These are phyloP conservation scores for Ziziphus jujuba DNA, from an alignment of 306 rosid genomes.

Conservation along the genomic window DNA sequence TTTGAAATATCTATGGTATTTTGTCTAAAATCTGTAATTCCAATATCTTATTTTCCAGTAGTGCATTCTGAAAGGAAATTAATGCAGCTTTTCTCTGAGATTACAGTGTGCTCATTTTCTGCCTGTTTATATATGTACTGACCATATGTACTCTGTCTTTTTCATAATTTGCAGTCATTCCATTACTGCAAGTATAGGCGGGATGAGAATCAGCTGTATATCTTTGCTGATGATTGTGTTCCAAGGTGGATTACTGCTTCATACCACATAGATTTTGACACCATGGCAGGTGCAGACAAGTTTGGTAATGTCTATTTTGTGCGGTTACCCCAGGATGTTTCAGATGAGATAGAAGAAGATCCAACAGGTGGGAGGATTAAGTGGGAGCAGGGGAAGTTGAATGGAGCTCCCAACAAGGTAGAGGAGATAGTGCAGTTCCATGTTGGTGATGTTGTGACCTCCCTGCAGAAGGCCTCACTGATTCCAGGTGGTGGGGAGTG, in stretches of 20 bases:
- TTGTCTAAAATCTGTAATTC: background rate
- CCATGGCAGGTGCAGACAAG: slow-evolving; percentile 99
- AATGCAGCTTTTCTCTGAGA: too few species aligned
- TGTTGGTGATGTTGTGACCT: slow-evolving; percentile 76
- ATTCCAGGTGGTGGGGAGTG: slow-evolving; percentile 97
- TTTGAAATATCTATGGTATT: background rate
- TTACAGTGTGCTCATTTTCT: background rate
- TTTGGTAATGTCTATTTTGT: slow-evolving; percentile 90
- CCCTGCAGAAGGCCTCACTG: slow-evolving; percentile 93
- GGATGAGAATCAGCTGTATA: slow-evolving; percentile 92
- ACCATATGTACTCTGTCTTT: slow-evolving; percentile 21
- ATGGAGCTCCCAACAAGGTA: slow-evolving; percentile 96
- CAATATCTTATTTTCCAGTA: background rate
- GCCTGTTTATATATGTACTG: background rate
- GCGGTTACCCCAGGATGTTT: slow-evolving; percentile 85
- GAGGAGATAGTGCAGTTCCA: slow-evolving; percentile 96
- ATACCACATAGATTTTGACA: slow-evolving; percentile 91
- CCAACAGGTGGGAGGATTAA: slow-evolving; percentile 97
- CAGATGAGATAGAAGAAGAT: slow-evolving; percentile 97
- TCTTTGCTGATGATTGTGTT: slow-evolving; percentile 93
- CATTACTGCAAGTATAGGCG: slow-evolving; percentile 97
- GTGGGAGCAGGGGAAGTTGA: slow-evolving; percentile 96
- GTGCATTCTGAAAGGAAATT: too few species aligned
- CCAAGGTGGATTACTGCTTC: slow-evolving; percentile 98
- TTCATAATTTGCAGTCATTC: slow-evolving; percentile 71